These are phyloP conservation scores for Amauroascus verrucosus DNA, from an alignment of 2,329 filamentous ascomycete species.

Conservation along the genomic window DNA sequence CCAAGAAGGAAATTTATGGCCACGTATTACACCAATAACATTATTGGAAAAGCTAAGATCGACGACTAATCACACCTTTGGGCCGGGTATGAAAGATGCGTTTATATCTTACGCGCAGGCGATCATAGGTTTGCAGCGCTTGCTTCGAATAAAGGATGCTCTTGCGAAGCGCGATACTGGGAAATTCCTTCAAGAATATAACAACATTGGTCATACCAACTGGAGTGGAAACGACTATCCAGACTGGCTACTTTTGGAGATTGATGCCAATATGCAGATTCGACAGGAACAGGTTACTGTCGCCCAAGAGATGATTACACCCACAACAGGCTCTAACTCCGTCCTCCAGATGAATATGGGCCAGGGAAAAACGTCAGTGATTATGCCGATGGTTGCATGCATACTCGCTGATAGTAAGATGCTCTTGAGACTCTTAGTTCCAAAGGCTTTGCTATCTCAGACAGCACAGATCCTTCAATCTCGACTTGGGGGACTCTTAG, in stretches of 20 bases:
- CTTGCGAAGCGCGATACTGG: conserved; percentile 39
- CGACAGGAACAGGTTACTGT: conserved; percentile 53
- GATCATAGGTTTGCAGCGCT: conserved; percentile 35
- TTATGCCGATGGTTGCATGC: conserved; percentile 54
- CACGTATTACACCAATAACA: conserved; percentile 30
- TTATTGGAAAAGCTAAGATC: conserved; percentile 37
- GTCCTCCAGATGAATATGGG: conserved; percentile 61
- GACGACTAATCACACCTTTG: conserved; percentile 23
- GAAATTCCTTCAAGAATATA: conserved; percentile 30
- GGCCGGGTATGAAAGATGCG: conserved; percentile 26
- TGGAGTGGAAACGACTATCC: conserved; percentile 46
- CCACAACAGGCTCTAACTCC: conserved; percentile 44
- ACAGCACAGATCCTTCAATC: conserved; percentile 48
- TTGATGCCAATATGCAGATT: conserved; percentile 55
- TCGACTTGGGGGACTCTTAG: conserved; percentile 47
- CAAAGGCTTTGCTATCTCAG: conserved; percentile 51
- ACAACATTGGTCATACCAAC: conserved; percentile 44
- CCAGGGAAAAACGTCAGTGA: conserved; percentile 59
- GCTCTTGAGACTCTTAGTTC: conserved; percentile 49
- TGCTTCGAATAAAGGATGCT: conserved; percentile 37
- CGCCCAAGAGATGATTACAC: conserved; percentile 49
- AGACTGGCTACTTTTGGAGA: conserved; percentile 57
- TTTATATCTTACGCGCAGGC: conserved; percentile 34
- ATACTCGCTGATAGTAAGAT: conserved; percentile 42
- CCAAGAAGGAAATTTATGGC: conserved; percentile 32